Evolutionary conservation across 1,284 basidiomycete genomes (phyloP), one percentile per base, ranked within the genome.

Genomic region (Trichosporon asahii): DNA sequence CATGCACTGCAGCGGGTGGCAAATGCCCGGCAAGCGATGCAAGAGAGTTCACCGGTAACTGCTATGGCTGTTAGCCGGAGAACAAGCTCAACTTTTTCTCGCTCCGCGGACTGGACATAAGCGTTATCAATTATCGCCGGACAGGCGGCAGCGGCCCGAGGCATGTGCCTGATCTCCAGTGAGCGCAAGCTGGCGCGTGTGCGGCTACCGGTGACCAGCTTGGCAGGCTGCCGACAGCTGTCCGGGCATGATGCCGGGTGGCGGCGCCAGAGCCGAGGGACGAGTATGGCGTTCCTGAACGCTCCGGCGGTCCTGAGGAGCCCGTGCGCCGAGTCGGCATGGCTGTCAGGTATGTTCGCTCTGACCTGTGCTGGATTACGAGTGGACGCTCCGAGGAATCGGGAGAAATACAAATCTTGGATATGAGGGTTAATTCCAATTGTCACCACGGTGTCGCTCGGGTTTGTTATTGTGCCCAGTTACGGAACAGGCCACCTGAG

Each of bases 71-170:
- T 53, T 53, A 53, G 5, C 49, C 49, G 49, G 49, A 11, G 35
- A 37, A 12, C 18, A 53, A 53, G 49, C 49, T 53, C 49, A 53
- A 53, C 49, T 53, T 53, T 53, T 53, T 53, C 23, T 53, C 49
- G 49, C 21, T 53, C 49, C 49, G 49, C 49, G 49, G 49, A 53
- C 49, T 8, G 21, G 23, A 25, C 49, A 53, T 53, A 53, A 53
- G 49, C 49, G 49, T 53, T 53, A 53, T 53, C 49, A 53, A 21
- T 53, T 53, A 53, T 53, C 49, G 49, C 49, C 49, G 49, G 49
- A 23, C 23, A 53, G 49, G 49, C 21, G 23, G 18, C 21, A 25
- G 49, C 23, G 11, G 49, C 4, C 21, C 21, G 49, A n/a, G 21
- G n/a, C 49, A 53, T 23, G 49, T 53, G 49, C 49, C 49, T 53